Evolutionary conservation across 176 grass and related monocot genomes (phyloP), one percentile per base, ranked within the genome.

Genomic region (Aegilops speltoides): DNA sequence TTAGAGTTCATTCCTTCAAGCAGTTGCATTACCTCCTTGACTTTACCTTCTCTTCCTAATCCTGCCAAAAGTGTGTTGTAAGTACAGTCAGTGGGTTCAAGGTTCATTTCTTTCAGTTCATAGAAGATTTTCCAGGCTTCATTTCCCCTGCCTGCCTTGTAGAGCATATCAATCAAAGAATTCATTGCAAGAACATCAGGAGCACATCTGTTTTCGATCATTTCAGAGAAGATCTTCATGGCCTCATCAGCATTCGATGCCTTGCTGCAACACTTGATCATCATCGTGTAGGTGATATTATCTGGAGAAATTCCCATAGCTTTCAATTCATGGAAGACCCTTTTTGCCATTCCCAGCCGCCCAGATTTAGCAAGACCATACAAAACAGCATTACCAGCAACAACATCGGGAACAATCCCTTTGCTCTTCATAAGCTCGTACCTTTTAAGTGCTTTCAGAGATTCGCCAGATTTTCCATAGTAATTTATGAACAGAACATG

Each of bases 191-290:
- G 62, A 34, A 92, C 91, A 87, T 96, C 87, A 54, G 90, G 97
- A 72, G 80, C 70, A 82, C 91, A 92, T 29, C 85, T 89, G 61
- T 20, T 94, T 77, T 89, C 84, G n/a, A 94, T 80, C 97, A 98
- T 96, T 62, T 98, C 93, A 82, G 80, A 74, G 87, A 98, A 98
- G 43, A 96, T 73, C 31, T 90, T 91, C 57, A 96, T 54, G 71
- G 92, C 97, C 82, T 94, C 88, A 76, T 94, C 90, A 60, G 76
- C 41, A 87, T 96, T 92, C 33, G 88, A 91, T 65, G 88, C 88
- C 79, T 91, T 98, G 77, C 90, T 91, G 82, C 90, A 98, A 74
- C 97, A 98, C 68, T 98, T 98, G 77, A 98, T 96, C 93, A 98
- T 94, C 91, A 96, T 92, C n/a, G 91, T 96, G 78, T 98, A 98